A percentile compares a stretch with the other conserved stretches of the same genome.
Conservation (phyloP, 371 early-diverging fungal genomes). For the Lichtheimia corymbifera region DNA sequence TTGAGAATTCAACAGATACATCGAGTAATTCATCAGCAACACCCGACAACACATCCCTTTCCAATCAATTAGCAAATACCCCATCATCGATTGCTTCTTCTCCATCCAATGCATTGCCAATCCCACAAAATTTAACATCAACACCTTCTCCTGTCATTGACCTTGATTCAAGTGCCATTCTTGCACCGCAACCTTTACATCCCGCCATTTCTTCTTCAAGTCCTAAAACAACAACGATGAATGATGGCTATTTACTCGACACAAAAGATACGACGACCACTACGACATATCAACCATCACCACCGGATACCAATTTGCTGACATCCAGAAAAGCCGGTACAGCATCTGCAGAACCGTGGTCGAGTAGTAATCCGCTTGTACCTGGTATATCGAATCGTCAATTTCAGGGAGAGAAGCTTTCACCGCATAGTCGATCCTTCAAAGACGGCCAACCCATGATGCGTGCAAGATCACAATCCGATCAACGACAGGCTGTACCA, state of each 20-base stretch:
- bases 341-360: constrained; percentile 8
- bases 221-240: background rate
- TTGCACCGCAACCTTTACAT: background rate
- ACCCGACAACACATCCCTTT: constrained; percentile 1
- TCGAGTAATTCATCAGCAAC: background rate
- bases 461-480: constrained; percentile 44
- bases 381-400: constrained; percentile 10
- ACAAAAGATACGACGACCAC: too few relatives aligned
- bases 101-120: constrained; percentile 4
- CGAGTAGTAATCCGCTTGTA: constrained; percentile 9
- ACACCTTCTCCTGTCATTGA: constrained; percentile 20
- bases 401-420: constrained; percentile 19
- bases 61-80: constrained; percentile 3
- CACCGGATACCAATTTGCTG: too few relatives aligned
- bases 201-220: constrained; percentile 3
- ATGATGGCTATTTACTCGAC: background rate
- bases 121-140: background rate
- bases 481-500: constrained; percentile 23
- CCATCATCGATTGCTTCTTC: constrained; percentile 7
- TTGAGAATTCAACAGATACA: constrained; percentile 25
- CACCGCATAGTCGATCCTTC: constrained; percentile 13
- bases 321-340: too few relatives aligned
- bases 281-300: too few relatives aligned
- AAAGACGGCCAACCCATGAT: constrained; percentile 24
- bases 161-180: constrained; percentile 12